phyloP scores from a whole-genome alignment of 2,329 filamentous ascomycete genomes.

The Fusarium domesticum region DNA sequence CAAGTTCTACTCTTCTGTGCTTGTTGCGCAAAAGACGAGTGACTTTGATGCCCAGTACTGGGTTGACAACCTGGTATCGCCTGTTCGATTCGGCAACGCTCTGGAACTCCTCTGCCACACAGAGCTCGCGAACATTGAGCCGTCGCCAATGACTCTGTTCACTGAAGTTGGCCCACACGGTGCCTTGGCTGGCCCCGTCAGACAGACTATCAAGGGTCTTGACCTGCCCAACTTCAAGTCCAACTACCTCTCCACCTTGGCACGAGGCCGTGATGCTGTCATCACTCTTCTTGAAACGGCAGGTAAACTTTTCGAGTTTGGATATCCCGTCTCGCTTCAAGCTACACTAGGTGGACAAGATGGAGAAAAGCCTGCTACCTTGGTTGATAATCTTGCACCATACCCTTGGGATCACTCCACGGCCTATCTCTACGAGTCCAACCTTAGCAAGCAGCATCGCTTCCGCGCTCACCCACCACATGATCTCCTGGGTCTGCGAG shows the following conservation, averaged over 20 bases:
- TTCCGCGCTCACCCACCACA: conserved; percentile 35
- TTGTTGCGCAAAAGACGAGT: conserved; percentile 9
- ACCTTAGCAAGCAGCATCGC: conserved; percentile 32
- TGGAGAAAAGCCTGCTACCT: background rate
- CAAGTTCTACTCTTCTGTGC: conserved; percentile 30
- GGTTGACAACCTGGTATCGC: conserved; percentile 29
- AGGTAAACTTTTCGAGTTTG: conserved; percentile 14
- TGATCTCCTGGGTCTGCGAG: conserved; percentile 33
- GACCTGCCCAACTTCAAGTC: conserved; percentile 8
- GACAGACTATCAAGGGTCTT: conserved; percentile 20
- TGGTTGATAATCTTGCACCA: conserved; percentile 32
- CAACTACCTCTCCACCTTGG: conserved; percentile 8
- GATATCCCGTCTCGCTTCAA: conserved; percentile 8
- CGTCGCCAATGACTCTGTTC: conserved; percentile 9
- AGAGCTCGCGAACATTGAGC: conserved; percentile 1
- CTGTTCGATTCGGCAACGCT: conserved; percentile 27
- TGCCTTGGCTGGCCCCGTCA: conserved; percentile 24
- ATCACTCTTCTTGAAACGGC: conserved; percentile 11
- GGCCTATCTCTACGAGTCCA: conserved; percentile 34
- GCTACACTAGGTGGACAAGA: conserved; percentile 1
- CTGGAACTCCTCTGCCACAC: conserved; percentile 12
- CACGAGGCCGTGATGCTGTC: conserved; percentile 27
- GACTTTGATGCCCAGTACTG: conserved; percentile 24
- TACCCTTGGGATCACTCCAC: conserved; percentile 41
- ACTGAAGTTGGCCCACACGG: conserved; percentile 28